Conservation (phyloP, 345 rosid species). For the Anacardium occidentale region DNA sequence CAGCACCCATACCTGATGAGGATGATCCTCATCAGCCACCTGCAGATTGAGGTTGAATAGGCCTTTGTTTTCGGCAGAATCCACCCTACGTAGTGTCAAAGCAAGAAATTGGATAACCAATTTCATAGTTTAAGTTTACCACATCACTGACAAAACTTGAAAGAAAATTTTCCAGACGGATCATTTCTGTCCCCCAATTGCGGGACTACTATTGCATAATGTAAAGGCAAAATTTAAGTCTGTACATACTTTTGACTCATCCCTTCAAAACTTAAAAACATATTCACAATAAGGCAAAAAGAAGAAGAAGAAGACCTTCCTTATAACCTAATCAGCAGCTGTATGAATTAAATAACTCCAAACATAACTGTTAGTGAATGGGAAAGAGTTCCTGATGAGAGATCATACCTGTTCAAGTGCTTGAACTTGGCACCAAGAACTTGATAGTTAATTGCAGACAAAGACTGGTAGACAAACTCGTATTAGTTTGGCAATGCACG, state of each 20-base stretch:
- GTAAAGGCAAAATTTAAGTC: slow-evolving; percentile 6
- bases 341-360: background rate
- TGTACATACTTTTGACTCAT: background rate
- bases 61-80: too few relatives aligned
- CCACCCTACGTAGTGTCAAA: too few relatives aligned
- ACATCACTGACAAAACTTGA: too few relatives aligned
- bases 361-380: background rate
- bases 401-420: background rate
- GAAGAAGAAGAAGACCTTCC: background rate
- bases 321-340: background rate
- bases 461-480: slow-evolving; percentile 28
- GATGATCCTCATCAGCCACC: too few relatives aligned
- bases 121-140: too few relatives aligned
- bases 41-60: too few relatives aligned
- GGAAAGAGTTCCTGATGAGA: too few relatives aligned
- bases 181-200: background rate
- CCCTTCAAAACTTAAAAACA: background rate
- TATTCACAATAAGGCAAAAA: slow-evolving; percentile 4
- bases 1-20: too few relatives aligned
- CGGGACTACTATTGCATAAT: slow-evolving; percentile 11
- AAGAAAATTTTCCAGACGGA: too few relatives aligned
- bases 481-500: slow-evolving; percentile 36
- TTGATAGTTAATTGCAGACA: slow-evolving; percentile 14
- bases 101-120: too few relatives aligned
- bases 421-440: background rate